Conservation (phyloP, 306 rosid genomes). For the Betula pendula region DNA sequence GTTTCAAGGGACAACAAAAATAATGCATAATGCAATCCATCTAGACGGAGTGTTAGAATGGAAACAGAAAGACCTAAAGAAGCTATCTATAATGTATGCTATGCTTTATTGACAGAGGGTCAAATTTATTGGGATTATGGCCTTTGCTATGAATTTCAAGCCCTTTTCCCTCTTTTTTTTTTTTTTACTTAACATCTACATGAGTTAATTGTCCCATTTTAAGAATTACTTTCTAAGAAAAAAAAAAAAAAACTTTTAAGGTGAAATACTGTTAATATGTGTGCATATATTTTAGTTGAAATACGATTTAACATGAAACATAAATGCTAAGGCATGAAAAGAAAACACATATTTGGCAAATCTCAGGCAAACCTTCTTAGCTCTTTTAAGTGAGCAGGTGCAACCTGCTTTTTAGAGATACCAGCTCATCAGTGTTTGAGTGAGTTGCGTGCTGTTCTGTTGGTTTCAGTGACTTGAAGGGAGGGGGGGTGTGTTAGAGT, state of each 20-base stretch:
- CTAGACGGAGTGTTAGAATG: not conserved
- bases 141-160: not conserved
- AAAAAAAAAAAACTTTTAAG: not conserved
- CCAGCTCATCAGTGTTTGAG: not conserved
- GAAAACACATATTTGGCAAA: not conserved
- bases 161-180: not conserved
- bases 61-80: not conserved
- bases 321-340: not conserved
- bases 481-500: too few species aligned
- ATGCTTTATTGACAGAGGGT: not conserved
- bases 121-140: not conserved
- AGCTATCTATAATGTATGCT: not conserved
- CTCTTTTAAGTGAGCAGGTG: not conserved
- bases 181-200: not conserved
- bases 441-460: not conserved
- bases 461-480: not conserved
- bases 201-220: not conserved
- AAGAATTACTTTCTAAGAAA: not conserved
- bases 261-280: not conserved
- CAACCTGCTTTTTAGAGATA: not conserved
- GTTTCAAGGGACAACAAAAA: not conserved
- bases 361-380: not conserved
- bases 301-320: not conserved
- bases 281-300: not conserved
- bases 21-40: not conserved